phyloP scores from a whole-genome alignment of 2,329 filamentous ascomycete genomes.

The Chrysoporthe cubensis region DNA sequence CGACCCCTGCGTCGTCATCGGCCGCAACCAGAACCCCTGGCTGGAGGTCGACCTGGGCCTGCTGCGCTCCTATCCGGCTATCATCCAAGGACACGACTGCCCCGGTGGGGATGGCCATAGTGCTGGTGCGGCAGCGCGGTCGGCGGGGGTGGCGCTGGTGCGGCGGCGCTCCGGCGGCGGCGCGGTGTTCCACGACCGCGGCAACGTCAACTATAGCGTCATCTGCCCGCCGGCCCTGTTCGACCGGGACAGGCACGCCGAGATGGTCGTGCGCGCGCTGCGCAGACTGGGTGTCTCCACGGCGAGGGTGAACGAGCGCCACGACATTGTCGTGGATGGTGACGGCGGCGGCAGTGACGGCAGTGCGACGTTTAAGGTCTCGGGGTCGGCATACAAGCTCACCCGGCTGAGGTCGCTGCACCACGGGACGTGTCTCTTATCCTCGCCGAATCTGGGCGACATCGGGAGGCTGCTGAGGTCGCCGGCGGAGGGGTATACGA shows the following conservation, averaged over 20 bases:
- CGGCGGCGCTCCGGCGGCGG: conserved; percentile 87
- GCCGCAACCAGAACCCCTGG: conserved; percentile 98
- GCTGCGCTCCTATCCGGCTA: conserved; percentile 46
- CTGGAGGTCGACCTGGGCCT: conserved; percentile 78
- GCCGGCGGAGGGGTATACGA: conserved; percentile 77
- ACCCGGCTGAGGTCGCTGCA: conserved; percentile 81
- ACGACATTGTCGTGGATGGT: conserved; percentile 83
- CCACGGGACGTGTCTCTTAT: conserved; percentile 87
- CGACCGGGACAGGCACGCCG: conserved; percentile 82
- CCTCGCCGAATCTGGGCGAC: conserved; percentile 71
- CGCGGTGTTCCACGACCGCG: conserved; percentile 89
- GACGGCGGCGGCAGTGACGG: conserved; percentile 21
- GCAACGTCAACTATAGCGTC: conserved; percentile 94
- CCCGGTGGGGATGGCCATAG: background rate
- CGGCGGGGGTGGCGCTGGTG: conserved; percentile 61
- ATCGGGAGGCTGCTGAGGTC: conserved; percentile 76
- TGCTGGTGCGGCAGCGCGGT: background rate
- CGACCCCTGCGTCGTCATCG: conserved; percentile 83
- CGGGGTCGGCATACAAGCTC: conserved; percentile 93
- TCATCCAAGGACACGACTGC: background rate
- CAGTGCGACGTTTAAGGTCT: conserved; percentile 71
- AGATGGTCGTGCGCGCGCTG: conserved; percentile 90
- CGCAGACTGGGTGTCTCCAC: conserved; percentile 57
- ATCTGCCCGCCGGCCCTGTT: conserved; percentile 79
- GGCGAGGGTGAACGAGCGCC: conserved; percentile 81